These are phyloP conservation scores for Debaryomyces sp. DNA, from an alignment of 1,139 yeast species.

Conservation along the genomic window DNA sequence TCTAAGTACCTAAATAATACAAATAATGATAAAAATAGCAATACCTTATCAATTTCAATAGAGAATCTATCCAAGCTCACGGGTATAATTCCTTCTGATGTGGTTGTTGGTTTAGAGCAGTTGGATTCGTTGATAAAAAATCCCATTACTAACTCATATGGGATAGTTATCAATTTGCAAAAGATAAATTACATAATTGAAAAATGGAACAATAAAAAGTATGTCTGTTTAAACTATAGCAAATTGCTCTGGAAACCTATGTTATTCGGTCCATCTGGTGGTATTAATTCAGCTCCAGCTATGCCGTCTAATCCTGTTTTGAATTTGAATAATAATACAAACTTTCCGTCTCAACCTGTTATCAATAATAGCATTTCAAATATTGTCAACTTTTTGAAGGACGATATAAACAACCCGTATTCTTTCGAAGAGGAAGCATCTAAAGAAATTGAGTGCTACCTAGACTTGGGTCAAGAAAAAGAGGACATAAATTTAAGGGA, in stretches of 20 bases:
- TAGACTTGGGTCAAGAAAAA: conserved; percentile 26
- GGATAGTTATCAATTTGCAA: conserved; percentile 53
- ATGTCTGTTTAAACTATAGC: conserved; percentile 52
- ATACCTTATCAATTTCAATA: conserved; percentile 44
- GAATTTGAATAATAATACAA: conserved; percentile 12
- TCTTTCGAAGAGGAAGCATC: conserved; percentile 56
- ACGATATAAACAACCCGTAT: conserved; percentile 64
- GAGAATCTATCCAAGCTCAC: conserved; percentile 66
- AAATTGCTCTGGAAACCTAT: conserved; percentile 78
- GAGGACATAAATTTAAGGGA: conserved; percentile 6
- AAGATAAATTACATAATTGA: conserved; percentile 46
- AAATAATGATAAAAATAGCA: conserved; percentile 10
- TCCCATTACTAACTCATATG: conserved; percentile 47
- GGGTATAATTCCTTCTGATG: conserved; percentile 88
- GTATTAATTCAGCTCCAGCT: conserved; percentile 63
- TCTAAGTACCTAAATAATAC: conserved; percentile 19
- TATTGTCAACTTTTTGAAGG: conserved; percentile 59
- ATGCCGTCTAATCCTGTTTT: conserved; percentile 18
- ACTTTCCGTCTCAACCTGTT: conserved; percentile 10
- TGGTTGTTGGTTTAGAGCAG: conserved; percentile 82
- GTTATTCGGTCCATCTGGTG: conserved; percentile 83
- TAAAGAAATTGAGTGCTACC: conserved; percentile 42
- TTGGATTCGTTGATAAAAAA: conserved; percentile 60
- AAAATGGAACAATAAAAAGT: conserved; percentile 60
- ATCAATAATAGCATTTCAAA: conserved; percentile 54